phyloP scores from a whole-genome alignment of 202 grass and related monocot genomes.

The Zoysia matrella region DNA sequence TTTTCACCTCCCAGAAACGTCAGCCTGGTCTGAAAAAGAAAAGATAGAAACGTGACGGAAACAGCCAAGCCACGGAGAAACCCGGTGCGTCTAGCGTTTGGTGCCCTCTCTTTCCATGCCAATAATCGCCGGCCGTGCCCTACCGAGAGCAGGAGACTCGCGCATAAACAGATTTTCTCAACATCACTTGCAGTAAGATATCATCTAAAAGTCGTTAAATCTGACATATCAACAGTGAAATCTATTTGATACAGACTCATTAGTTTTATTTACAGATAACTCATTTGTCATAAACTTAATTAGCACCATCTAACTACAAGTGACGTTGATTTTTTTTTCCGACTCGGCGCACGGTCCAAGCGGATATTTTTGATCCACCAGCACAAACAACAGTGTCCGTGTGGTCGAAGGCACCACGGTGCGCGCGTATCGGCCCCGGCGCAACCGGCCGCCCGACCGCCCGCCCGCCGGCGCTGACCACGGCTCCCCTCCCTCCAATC shows the following conservation, averaged over 20 bases:
- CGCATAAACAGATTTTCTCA: too few relatives aligned
- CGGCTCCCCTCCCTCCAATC: background rate
- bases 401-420: background rate
- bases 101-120: background rate
- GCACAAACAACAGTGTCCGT: background rate
- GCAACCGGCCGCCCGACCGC: background rate
- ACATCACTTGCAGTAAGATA: too few relatives aligned
- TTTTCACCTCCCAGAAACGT: too few relatives aligned
- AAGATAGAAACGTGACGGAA: background rate
- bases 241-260: too few relatives aligned
- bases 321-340: too few relatives aligned
- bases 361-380: constrained; percentile 46
- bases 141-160: background rate
- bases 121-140: constrained; percentile 6
- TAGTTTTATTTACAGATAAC: too few relatives aligned
- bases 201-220: too few relatives aligned
- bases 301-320: too few relatives aligned
- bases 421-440: background rate
- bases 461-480: background rate
- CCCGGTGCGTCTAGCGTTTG: too few relatives aligned
- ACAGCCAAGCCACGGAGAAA: background rate
- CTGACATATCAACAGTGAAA: too few relatives aligned
- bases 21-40: background rate
- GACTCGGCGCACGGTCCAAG: background rate
- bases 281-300: too few relatives aligned